Base-by-base conservation (phyloP, 2,329 filamentous ascomycete species). In the Epicoccum sorghinum region DNA sequence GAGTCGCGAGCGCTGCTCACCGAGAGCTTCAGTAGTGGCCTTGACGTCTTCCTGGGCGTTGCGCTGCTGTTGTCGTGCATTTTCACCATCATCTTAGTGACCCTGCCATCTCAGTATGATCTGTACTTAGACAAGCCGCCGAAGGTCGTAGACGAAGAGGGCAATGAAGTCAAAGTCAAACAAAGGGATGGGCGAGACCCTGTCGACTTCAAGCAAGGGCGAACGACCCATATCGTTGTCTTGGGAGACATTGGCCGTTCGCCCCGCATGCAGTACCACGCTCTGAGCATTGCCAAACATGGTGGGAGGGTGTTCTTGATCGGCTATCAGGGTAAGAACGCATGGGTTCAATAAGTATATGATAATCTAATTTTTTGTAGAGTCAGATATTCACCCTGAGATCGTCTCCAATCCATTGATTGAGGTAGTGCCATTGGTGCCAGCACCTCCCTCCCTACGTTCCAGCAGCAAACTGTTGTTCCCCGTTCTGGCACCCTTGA, bases 231-330 rank as follows among this genome's bases (percentile, higher is more conserved):
- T 75, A 86, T 99, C 47, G 82, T 99, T 13, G 95, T 99, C 14
- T 83, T 99, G 25, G 95, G 95, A 39, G 95, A 99, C 70, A 93
- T 99, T 72, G 95, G 95, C 35, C 86, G 93, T 40, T 98, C 93
- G 72, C 95, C 95, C 44, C 91, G 95, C 52, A 99, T 99, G 93
- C 93, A 98, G 71, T 98, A 99, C 68, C 95, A 99, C 82, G 93
- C 93, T 18, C 80, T 96, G 64, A 98, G 93, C 72, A 87, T 98
- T 67, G 91, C 91, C 36, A 89, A 88, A 66, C 87, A 92, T 69
- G 91, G 91, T 23, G 89, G 87, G 6, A 82, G 83, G 30, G 93
- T 97, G 18, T 87, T 93, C 71, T 79, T 99, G 10, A 88, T 99
- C 64, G 95, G 93, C 40, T 98, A 97, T 72, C 82, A 88, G 71